Evolutionary conservation across 495 filamentous ascomycete genomes (phyloP), one percentile per base, ranked within the genome.

Genomic region (Trichoderma virens): DNA sequence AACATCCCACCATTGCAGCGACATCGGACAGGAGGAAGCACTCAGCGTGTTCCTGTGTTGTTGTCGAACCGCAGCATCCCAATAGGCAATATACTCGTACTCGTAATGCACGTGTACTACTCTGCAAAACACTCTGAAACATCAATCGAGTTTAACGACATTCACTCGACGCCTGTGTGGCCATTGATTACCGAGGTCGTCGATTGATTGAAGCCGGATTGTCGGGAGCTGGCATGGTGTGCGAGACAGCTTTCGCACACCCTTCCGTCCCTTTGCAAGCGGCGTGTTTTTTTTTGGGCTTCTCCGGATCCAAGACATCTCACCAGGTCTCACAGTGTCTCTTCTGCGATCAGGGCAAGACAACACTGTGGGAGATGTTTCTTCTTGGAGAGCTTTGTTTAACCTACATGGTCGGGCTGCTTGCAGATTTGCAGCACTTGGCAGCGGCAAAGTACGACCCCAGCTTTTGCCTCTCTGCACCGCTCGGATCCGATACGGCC

Each of bases 401-500:
- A 20, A n/a, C 5, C 43, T 47, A 2, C 18, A 47, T 47, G 18
- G 43, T 8, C 51, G 14, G 51, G 51, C 30, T 56, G 51, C 51
- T 28, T 13, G 34, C 6, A 35, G 34, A 3, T 13, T 13, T 35
- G 34, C 34, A 35, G 34, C 34, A 35, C 13, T 18, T n/a, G n/a
- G 18, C 43, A 23, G 43, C 43, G 43, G 9, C 5, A 47, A 20
- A 47, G 25, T 56, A 25, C 51, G 18, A 56, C 51, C 51, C 51
- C 51, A 56, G 51, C 23, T 56, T 56, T 56, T 56, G 51, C 51
- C 51, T 56, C 51, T 56, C 25, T 56, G 51, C 25, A 13, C 9
- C 30, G 8, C 51, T 56, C 51, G 51, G 51, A 56, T 56, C 27
- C 51, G 27, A 56, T 18, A 30, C 51, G 51, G 51, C 11, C 18